A percentile compares a stretch with the other conserved stretches of the same genome.
Evolutionary conservation across 306 rosid species (phyloP).

Genomic region (Vigna mungo): DNA sequence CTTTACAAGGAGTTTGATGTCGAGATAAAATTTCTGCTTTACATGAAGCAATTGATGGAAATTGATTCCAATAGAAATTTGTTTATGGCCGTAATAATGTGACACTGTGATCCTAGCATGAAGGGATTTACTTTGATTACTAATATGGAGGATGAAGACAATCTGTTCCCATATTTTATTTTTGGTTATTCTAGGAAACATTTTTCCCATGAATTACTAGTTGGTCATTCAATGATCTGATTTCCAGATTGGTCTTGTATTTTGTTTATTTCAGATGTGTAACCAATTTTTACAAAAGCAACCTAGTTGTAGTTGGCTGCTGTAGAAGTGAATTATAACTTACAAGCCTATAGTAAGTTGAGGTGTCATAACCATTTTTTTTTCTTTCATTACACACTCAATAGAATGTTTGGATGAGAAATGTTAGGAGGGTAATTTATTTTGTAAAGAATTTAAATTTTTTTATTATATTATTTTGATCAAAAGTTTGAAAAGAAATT

Average conservation of each 20-base stretch:
- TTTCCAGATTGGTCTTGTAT: conserved; percentile 1
- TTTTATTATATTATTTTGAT: too few relatives aligned
- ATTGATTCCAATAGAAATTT: background rate
- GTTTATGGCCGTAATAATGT: background rate
- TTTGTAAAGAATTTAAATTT: too few relatives aligned
- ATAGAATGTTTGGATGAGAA: too few relatives aligned
- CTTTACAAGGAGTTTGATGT: background rate
- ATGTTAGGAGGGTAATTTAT: too few relatives aligned
- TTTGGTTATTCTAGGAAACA: background rate
- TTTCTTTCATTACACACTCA: too few relatives aligned
- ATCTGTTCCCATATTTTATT: conserved; percentile 4
- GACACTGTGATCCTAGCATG: background rate
- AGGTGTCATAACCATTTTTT: too few relatives aligned
- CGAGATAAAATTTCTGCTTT: background rate
- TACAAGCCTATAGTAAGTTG: too few relatives aligned
- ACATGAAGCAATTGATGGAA: background rate
- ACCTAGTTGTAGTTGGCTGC: too few relatives aligned
- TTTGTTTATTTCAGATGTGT: background rate
- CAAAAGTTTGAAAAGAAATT: too few relatives aligned
- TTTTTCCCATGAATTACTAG: conserved; percentile 3
- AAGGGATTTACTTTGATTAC: conserved; percentile 2
- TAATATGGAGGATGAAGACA: background rate
- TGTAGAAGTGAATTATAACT: too few relatives aligned
- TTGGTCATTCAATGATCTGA: background rate
- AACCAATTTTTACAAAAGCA: background rate